Conservation (phyloP, 305 asterid species). For the Ajuga reptans region DNA sequence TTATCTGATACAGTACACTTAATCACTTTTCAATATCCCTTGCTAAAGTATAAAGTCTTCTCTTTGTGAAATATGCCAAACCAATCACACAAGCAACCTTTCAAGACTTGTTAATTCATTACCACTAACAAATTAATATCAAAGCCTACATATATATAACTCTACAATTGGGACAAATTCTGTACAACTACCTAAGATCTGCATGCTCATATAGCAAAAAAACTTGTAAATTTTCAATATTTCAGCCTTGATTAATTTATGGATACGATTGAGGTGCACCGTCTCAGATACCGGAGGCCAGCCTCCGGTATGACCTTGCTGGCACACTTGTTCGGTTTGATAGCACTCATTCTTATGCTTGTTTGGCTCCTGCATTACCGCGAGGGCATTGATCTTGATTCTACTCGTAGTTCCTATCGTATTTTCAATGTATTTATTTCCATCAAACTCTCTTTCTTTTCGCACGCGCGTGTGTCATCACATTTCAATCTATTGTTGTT, state of each 20-base stretch:
- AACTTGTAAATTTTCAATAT: background rate
- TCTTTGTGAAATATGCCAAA: slow-evolving; percentile 28
- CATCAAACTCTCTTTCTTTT: background rate
- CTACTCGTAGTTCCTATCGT: slow-evolving; percentile 30
- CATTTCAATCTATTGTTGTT: background rate
- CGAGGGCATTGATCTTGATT: slow-evolving; percentile 54
- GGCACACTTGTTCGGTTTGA: slow-evolving; percentile 52
- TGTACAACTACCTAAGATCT: too few relatives aligned
- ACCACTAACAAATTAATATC: background rate
- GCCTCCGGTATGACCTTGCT: slow-evolving; percentile 39
- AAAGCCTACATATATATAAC: slow-evolving; percentile 2
- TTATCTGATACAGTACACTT: background rate
- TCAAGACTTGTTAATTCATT: slow-evolving; percentile 9
- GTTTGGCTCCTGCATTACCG: slow-evolving; percentile 80
- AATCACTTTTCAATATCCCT: slow-evolving; percentile 28
- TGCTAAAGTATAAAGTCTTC: slow-evolving; percentile 27
- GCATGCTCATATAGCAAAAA: background rate
- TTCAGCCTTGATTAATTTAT: slow-evolving; percentile 1
- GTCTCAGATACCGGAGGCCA: slow-evolving; percentile 27
- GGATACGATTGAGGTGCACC: slow-evolving; percentile 24
- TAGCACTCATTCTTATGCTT: slow-evolving; percentile 52
- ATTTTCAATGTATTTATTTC: slow-evolving; percentile 47
- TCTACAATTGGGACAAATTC: background rate
- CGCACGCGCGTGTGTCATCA: background rate
- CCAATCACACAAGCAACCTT: slow-evolving; percentile 34